Conservation (phyloP, 257 asterid species). For the Ehretia macrophylla region DNA sequence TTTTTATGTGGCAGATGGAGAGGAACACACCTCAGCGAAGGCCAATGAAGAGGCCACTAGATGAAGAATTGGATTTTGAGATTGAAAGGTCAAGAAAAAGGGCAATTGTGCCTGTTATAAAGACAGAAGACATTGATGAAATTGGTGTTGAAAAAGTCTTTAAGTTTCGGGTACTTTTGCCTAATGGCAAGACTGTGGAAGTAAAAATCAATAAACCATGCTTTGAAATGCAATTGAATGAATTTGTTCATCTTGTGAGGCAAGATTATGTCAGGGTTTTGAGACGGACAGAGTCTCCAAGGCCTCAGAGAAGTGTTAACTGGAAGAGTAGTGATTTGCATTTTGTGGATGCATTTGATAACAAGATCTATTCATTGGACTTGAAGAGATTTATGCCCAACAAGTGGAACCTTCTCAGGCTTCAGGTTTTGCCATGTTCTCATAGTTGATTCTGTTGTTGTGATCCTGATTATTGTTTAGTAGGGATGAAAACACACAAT, state of each 20-base stretch:
- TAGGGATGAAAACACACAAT: too few species aligned
- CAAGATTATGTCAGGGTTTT: constrained; percentile 12
- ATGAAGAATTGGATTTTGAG: constrained; percentile 18
- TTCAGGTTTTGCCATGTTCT: constrained; percentile 35
- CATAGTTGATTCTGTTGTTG: neutral
- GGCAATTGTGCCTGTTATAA: constrained; percentile 6
- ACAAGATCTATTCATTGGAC: constrained; percentile 21
- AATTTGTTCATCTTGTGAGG: constrained; percentile 25
- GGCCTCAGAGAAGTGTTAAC: constrained; percentile 21
- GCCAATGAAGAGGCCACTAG: constrained; percentile 32
- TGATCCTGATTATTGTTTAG: too few species aligned
- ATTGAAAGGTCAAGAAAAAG: constrained; percentile 24
- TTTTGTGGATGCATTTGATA: constrained; percentile 38
- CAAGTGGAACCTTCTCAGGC: constrained; percentile 36
- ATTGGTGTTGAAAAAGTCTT: constrained; percentile 3
- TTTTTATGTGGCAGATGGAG: constrained; percentile 30
- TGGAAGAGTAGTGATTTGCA: constrained; percentile 45
- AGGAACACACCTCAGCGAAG: constrained; percentile 18
- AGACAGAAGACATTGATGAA: constrained; percentile 6
- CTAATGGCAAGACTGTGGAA: constrained; percentile 44
- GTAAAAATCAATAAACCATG: constrained; percentile 24
- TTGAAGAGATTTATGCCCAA: constrained; percentile 28
- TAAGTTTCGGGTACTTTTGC: constrained; percentile 50
- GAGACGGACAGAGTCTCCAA: constrained; percentile 13
- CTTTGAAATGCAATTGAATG: constrained; percentile 25